Evolutionary conservation across 495 filamentous ascomycete genomes (phyloP), one percentile per base, ranked within the genome.

Genomic region (Thermothielavioides terrestris): DNA sequence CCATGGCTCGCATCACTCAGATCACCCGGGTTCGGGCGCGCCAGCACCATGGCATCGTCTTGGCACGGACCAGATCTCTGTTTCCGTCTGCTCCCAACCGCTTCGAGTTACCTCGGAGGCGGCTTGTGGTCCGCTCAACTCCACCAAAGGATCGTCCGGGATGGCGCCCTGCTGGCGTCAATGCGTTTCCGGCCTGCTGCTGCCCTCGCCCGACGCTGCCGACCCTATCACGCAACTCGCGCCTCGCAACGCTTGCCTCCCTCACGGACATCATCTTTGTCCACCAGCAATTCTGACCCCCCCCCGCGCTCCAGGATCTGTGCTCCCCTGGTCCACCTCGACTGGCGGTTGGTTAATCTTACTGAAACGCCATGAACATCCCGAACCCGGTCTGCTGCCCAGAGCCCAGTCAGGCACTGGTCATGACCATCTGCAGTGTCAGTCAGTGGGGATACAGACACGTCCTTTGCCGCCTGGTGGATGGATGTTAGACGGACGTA

Each of bases 331-430:
- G 35, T 46, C 46, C 52, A 14, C 35, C 32, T 27, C 34, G 22
- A 2, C 25, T 52, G 50, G 21, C n/a, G n/a, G n/a, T 31, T 32
- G 47, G 27, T 38, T 57, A 43, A 58, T 60, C 46, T 60, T 17
- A 45, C 47, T 60, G 55, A 60, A 60, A 57, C 50, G 35, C 7
- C 15, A 18, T 48, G 44, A 27, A 37, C n/a, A n/a, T 41, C 32
- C 39, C 42, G 39, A 9, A 6, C 17, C 22, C 1, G 22, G 7
- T 17, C 32, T 6, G 32, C 12, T 12, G 45, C 35, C 35, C 22
- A 27, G 30, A 12, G 45, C 23, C 22, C 30, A 30, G 18, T 18
- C 25, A 3, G 14, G 20, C 30, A 18, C 26, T 32, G 26, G 10
- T 32, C 41, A 22, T 25, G n/a, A n/a, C n/a, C n/a, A n/a, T n/a